A percentile compares a stretch with the other conserved stretches of the same genome.
Evolutionary conservation across 495 filamentous ascomycete species (phyloP).

Genomic region (Daldinia grandis): DNA sequence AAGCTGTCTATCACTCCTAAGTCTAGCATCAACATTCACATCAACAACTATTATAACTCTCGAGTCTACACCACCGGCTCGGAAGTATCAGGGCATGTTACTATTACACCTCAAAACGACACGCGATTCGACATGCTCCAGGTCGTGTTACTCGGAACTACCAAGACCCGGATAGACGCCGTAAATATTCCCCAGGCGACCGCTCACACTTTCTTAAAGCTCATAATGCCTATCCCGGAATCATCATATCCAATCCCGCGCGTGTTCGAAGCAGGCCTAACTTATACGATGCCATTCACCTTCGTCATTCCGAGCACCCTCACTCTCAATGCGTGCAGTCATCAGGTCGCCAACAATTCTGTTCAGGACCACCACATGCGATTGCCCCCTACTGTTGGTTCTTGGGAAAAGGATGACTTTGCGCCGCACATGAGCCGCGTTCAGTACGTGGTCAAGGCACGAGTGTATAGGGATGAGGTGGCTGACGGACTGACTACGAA

Average conservation of each 20-base stretch:
- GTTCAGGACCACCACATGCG: conserved; percentile 76
- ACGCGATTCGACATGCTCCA: conserved; percentile 81
- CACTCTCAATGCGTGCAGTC: conserved; percentile 62
- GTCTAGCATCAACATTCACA: conserved; percentile 52
- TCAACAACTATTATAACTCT: conserved; percentile 56
- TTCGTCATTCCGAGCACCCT: conserved; percentile 86
- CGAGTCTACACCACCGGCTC: conserved; percentile 62
- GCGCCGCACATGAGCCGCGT: conserved; percentile 82
- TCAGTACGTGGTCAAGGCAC: conserved; percentile 74
- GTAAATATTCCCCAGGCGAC: conserved; percentile 54
- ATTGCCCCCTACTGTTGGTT: conserved; percentile 83
- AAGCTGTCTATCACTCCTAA: conserved; percentile 38
- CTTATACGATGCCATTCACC: conserved; percentile 81
- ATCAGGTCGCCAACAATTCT: conserved; percentile 57
- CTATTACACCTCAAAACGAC: conserved; percentile 68
- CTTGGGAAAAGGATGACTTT: conserved; percentile 79
- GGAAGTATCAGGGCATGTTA: conserved; percentile 55
- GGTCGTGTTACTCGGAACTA: conserved; percentile 79
- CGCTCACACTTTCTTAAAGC: conserved; percentile 74
- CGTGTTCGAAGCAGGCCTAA: conserved; percentile 69
- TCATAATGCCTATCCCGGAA: conserved; percentile 80
- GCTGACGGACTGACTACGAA: conserved; percentile 39
- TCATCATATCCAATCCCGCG: conserved; percentile 73
- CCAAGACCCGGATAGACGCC: conserved; percentile 53
- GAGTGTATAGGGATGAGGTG: conserved; percentile 53